Base-by-base conservation (phyloP, 139 green algal species). In the Zygnema cylindricum region DNA sequence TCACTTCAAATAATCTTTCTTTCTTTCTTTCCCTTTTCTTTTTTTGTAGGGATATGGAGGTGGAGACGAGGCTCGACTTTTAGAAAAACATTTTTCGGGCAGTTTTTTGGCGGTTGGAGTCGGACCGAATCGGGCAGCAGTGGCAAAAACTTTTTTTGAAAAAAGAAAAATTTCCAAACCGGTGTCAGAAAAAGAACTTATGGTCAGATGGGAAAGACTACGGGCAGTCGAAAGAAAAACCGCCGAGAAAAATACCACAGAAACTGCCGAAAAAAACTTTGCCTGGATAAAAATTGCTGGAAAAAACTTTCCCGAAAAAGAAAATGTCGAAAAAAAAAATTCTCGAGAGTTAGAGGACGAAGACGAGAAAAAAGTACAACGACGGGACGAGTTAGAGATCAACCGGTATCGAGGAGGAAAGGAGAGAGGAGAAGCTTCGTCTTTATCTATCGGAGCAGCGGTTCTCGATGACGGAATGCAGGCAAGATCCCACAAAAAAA, bases 381-480 rank as follows among this genome's bases (percentile, higher is more conserved):
- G 7, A 25, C 49, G 49, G 49, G 16, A 7, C 49, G 16, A 63
- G 7, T 63, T 63, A 25, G 7, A 7, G 49, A n/a, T n/a, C n/a
- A n/a, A n/a, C n/a, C n/a, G n/a, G n/a, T 63, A 63, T 63, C 16
- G 7, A 25, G 16, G 16, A 7, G 49, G 49, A 63, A 63, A 7
- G 7, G 49, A 63, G 16, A 7, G 49, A 16, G 16, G 7, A 7
- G 7, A 63, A 63, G 16, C 16, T 63, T 16, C 49, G 7, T 63
- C 16, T 7, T 25, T 25, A 25, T 63, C 49, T 63, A 35, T 90
- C 30, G 85, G 85, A 36, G 86, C 89, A 2, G 86, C 40, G 38
- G 89, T 91, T 40, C 82, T 91, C 33, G 87, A 91, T 32, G 87
- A 91, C 84, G 87, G 87, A 57, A 78, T 90, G 75, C 85, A 90